These are phyloP conservation scores for Gorgonomyces haynaldii DNA, from an alignment of 192 early-diverging fungal species.

Conservation along the genomic window DNA sequence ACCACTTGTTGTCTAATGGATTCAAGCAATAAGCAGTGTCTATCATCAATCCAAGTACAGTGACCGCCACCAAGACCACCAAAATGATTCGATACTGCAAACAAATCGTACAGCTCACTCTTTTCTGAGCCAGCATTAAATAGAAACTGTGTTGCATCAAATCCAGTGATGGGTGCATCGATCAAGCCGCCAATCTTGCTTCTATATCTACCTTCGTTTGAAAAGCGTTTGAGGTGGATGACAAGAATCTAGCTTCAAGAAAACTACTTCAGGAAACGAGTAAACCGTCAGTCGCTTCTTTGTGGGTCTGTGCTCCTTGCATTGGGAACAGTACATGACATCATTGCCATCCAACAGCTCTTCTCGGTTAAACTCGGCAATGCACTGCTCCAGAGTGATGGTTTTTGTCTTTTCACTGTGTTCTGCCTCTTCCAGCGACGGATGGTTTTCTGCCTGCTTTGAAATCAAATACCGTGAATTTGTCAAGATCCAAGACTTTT, in stretches of 20 bases:
- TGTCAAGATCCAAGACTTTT: no score
- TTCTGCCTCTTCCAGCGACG: no score
- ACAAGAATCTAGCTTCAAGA: conserved; percentile 40
- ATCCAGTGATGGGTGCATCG: conserved; percentile 52
- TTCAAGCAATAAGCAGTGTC: conserved; percentile 27
- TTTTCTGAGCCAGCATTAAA: conserved; percentile 15
- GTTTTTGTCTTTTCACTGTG: no score
- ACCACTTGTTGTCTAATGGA: conserved; percentile 22
- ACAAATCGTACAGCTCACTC: conserved; percentile 33
- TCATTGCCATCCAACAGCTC: conserved; percentile 66
- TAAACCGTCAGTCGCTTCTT: conserved; percentile 75
- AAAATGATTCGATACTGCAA: conserved; percentile 34
- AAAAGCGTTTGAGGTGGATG: conserved; percentile 74
- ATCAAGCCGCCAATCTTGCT: conserved; percentile 66
- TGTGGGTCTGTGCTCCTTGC: conserved; percentile 61
- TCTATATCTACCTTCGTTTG: conserved; percentile 39
- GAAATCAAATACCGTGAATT: no score
- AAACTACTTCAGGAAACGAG: conserved; percentile 52
- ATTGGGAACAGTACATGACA: conserved; percentile 67
- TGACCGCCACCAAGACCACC: conserved; percentile 40
- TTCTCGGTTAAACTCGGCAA: conserved; percentile 61
- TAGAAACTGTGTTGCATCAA: conserved; percentile 44
- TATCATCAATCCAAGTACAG: conserved; percentile 7
- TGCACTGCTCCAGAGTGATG: conserved; percentile 54
- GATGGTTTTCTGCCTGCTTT: no score